Conservation (phyloP, 306 rosid species). For the Lagenaria siceraria region DNA sequence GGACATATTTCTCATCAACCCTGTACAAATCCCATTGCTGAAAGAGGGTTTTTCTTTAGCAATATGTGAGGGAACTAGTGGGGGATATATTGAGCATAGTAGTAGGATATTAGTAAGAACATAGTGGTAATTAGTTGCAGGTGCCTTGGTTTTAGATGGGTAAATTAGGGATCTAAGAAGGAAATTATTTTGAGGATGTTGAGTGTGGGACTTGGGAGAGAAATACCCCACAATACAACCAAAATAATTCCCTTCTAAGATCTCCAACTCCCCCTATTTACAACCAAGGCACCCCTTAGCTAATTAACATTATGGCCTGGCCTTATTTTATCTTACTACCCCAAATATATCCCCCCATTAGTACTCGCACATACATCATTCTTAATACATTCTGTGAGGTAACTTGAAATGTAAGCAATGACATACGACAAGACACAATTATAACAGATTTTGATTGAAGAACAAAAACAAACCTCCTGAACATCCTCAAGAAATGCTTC, state of each 20-base stretch:
- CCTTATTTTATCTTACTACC: neutral
- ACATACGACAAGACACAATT: neutral
- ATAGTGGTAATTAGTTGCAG: neutral
- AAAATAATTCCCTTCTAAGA: neutral
- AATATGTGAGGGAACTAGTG: no score
- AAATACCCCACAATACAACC: neutral
- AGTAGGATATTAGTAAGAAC: no score
- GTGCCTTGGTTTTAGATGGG: neutral
- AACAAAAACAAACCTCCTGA: conserved; percentile 51
- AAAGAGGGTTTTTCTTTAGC: neutral
- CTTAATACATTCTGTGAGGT: neutral
- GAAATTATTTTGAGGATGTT: neutral
- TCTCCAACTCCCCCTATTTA: neutral
- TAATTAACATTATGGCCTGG: neutral
- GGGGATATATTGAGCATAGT: no score
- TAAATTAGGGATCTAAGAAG: neutral
- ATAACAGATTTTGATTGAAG: conserved; percentile 5
- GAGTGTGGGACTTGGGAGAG: neutral
- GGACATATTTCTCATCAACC: neutral
- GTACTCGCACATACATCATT: neutral
- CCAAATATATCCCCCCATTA: no score
- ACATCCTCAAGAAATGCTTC: conserved; percentile 95
- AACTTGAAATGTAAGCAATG: neutral
- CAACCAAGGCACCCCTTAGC: neutral
- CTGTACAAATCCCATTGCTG: neutral